Evolutionary conservation across 495 filamentous ascomycete species (phyloP).

Genomic region (Aspergillus asperescens): DNA sequence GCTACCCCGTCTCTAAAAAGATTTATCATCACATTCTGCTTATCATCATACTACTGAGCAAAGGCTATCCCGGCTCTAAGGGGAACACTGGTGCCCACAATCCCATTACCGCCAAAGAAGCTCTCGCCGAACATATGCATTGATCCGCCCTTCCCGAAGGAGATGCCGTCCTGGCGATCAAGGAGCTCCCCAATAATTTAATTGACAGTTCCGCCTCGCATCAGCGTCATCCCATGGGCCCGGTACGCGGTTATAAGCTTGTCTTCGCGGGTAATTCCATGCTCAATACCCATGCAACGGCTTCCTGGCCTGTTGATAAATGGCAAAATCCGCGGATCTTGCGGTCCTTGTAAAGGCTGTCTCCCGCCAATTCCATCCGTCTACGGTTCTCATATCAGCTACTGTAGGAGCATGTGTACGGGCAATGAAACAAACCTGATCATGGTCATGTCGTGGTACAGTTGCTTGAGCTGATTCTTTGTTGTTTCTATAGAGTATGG

Average conservation of each 20-base stretch:
- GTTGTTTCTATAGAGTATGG: constrained; percentile 25
- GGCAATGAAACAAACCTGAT: not conserved
- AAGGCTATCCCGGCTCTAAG: constrained; percentile 88
- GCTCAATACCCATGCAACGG: constrained; percentile 91
- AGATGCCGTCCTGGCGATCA: constrained; percentile 81
- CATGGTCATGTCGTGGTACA: constrained; percentile 16
- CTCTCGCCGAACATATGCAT: constrained; percentile 97
- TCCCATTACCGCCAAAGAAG: constrained; percentile 93
- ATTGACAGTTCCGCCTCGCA: constrained; percentile 81
- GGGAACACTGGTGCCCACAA: constrained; percentile 90
- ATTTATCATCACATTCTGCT: constrained; percentile 69
- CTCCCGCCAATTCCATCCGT: not conserved
- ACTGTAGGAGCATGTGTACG: not conserved
- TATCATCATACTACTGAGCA: constrained; percentile 77
- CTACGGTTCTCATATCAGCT: not conserved
- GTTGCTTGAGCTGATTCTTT: constrained; percentile 23
- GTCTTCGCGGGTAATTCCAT: constrained; percentile 77
- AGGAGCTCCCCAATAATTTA: constrained; percentile 88
- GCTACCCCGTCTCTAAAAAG: constrained; percentile 88
- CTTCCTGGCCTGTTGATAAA: constrained; percentile 60
- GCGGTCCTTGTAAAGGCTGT: constrained; percentile 18
- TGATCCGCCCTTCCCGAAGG: constrained; percentile 88
- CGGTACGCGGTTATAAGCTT: constrained; percentile 90
- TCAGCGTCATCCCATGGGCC: constrained; percentile 88
- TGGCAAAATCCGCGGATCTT: constrained; percentile 36